Evolutionary conservation across 2,329 filamentous ascomycete genomes (phyloP).

Genomic region (Paecilomyces sp.): DNA sequence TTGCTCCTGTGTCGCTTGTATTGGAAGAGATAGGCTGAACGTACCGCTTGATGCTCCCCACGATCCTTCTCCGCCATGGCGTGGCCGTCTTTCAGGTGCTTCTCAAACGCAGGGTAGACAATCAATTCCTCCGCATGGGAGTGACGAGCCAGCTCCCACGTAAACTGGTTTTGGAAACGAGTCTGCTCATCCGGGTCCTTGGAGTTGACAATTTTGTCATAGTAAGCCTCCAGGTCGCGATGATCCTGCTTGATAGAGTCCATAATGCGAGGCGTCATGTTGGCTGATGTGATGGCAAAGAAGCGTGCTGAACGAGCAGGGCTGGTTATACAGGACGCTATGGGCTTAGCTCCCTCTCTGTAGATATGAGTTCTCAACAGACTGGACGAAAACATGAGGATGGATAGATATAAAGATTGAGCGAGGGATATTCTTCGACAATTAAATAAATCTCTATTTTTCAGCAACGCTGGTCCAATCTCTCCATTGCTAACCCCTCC

Average conservation of each 20-base stretch:
- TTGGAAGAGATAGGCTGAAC: neutral
- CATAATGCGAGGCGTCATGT: conserved; percentile 19
- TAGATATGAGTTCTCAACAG: neutral
- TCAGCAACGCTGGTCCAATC: neutral
- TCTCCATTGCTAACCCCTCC: neutral
- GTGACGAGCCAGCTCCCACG: conserved; percentile 48
- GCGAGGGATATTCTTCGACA: neutral
- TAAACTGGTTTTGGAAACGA: conserved; percentile 45
- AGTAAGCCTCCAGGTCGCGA: conserved; percentile 34
- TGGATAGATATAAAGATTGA: neutral
- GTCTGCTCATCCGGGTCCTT: conserved; percentile 36
- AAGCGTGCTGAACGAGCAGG: neutral
- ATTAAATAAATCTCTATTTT: neutral
- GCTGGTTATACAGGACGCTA: neutral
- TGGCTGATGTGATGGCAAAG: conserved; percentile 1
- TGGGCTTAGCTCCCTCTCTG: neutral
- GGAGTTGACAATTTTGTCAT: conserved; percentile 36
- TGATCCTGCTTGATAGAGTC: conserved; percentile 39
- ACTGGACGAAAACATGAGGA: neutral
- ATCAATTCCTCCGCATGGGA: conserved; percentile 47
- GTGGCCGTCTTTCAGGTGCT: conserved; percentile 39
- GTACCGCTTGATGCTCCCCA: conserved; percentile 39
- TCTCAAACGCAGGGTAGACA: conserved; percentile 49
- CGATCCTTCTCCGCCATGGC: conserved; percentile 43
- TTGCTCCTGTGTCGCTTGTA: neutral